Evolutionary conservation across 2,329 filamentous ascomycete genomes (phyloP).

Genomic region (Xylaria arbuscula): DNA sequence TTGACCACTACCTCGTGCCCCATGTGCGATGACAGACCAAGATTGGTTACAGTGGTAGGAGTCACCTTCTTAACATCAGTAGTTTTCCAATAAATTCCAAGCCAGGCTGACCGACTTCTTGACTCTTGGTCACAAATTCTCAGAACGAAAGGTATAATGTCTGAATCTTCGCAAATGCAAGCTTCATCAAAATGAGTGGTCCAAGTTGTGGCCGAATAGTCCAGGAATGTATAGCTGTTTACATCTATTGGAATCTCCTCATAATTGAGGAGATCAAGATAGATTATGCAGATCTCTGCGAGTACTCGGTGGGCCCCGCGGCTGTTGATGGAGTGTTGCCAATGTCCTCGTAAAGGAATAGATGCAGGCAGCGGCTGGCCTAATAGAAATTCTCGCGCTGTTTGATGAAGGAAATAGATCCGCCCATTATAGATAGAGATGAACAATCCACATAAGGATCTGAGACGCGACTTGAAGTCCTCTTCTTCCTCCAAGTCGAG

Average conservation of each 20-base stretch:
- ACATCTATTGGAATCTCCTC: neutral
- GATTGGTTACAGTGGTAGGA: neutral
- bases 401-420: conserved; percentile 35
- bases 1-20: conserved; percentile 10
- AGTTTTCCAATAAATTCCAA: neutral
- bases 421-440: conserved; percentile 25
- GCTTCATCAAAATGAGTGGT: conserved; percentile 22
- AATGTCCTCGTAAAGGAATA: neutral
- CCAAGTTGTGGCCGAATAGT: conserved; percentile 25
- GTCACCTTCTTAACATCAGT: rapidly evolving
- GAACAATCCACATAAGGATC: conserved; percentile 31
- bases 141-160: conserved; percentile 3
- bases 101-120: conserved; percentile 8
- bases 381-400: conserved; percentile 34
- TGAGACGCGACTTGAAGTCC: conserved; percentile 21
- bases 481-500: conserved; percentile 27
- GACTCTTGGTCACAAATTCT: conserved; percentile 16
- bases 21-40: conserved; percentile 6
- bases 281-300: conserved; percentile 22
- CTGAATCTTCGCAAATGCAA: neutral
- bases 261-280: conserved; percentile 20
- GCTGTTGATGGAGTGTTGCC: conserved; percentile 30
- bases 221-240: neutral
- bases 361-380: neutral
- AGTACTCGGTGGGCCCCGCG: conserved; percentile 21